Conservation (phyloP, 108 stramenopile species). For the Skeletonema marinoi region DNA sequence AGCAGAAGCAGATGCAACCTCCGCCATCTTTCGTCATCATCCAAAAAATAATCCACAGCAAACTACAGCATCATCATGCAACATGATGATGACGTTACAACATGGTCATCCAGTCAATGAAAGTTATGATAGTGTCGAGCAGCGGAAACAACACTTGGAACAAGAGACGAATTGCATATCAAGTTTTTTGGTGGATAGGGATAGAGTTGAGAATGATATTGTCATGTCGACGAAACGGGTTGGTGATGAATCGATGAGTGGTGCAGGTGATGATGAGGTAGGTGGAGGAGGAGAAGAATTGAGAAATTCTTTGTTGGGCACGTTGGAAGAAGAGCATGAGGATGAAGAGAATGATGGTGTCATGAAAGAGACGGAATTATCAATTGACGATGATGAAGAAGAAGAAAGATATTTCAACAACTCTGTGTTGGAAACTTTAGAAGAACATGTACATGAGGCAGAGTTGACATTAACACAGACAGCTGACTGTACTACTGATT, state of each 20-base stretch:
- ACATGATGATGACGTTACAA: constrained; percentile 4
- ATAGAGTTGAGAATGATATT: neutral
- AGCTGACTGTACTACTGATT: neutral
- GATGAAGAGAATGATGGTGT: neutral
- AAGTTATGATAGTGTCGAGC: constrained; percentile 6
- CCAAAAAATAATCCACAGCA: neutral
- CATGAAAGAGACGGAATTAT: neutral
- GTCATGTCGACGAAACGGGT: neutral
- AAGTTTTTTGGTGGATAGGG: neutral
- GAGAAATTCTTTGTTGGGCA: neutral
- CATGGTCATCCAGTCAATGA: constrained; percentile 19
- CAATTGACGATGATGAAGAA: neutral
- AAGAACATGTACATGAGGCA: neutral
- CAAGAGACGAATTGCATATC: neutral
- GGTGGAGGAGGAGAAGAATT: neutral
- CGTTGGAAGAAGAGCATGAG: neutral
- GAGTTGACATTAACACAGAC: neutral
- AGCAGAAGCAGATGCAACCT: neutral
- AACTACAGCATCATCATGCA: neutral
- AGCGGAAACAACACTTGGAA: neutral
- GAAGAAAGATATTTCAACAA: neutral
- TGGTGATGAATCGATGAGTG: constrained; percentile 7
- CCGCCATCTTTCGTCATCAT: constrained; percentile 7
- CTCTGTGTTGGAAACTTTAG: neutral
- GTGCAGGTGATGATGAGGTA: constrained; percentile 2